phyloP scores from a whole-genome alignment of 176 grass and related monocot genomes.

The Poa pratensis region DNA sequence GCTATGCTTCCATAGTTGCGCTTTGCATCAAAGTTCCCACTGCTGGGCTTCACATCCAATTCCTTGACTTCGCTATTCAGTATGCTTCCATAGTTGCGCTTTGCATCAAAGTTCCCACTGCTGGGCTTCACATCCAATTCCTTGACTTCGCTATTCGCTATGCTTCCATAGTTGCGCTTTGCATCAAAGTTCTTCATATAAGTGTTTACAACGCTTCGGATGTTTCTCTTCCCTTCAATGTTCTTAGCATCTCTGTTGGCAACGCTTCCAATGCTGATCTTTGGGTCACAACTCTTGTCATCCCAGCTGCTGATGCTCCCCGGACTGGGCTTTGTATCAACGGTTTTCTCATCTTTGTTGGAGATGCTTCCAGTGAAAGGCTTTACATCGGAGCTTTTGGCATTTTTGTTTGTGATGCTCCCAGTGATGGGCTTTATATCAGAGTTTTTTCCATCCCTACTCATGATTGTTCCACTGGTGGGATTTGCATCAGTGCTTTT shows the following conservation, averaged over 20 bases:
- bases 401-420: conserved; percentile 29
- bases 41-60: conserved; percentile 38
- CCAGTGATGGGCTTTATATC: not conserved
- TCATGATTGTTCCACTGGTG: conserved; percentile 11
- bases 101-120: conserved; percentile 38
- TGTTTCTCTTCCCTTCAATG: conserved; percentile 44
- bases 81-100: conserved; percentile 37
- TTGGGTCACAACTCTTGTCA: conserved; percentile 35
- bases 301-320: conserved; percentile 36
- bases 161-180: conserved; percentile 40
- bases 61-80: conserved; percentile 41
- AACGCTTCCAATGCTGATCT: conserved; percentile 7
- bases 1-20: too few relatives aligned
- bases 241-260: conserved; percentile 39
- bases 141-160: conserved; percentile 38
- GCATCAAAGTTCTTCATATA: conserved; percentile 49
- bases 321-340: conserved; percentile 35
- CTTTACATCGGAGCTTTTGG: conserved; percentile 44
- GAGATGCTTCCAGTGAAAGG: conserved; percentile 20
- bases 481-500: conserved; percentile 24
- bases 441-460: conserved; percentile 13
- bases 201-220: conserved; percentile 53
- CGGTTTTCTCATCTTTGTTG: conserved; percentile 33
- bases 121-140: conserved; percentile 43
- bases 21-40: conserved; percentile 29